Base-by-base conservation (phyloP, 2,329 filamentous ascomycete species). In the Ilyonectria destructans region DNA sequence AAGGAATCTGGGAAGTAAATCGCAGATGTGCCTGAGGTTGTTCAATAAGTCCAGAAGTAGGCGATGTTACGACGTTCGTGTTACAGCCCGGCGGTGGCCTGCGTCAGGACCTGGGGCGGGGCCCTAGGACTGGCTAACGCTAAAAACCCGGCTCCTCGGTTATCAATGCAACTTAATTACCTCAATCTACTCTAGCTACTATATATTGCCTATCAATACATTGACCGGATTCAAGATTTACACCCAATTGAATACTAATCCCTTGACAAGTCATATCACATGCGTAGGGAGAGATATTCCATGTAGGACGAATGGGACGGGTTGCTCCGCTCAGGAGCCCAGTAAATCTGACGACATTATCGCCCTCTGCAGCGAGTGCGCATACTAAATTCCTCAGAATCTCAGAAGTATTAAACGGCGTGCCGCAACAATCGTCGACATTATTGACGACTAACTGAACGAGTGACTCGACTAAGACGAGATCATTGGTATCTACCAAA, bases 401-500 rank as follows among this genome's bases (percentile, higher is more conserved):
- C 49, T 54, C 49, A 33, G 17, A 54, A 19, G 29, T 19, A 6
- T 37, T 35, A 10, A 37, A 54, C 51, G 31, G 31, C 17, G 17
- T 40, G 37, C 37, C 19, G 51, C 51, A 6, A 19, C 19, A 19
- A 40, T 15, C 37, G 37, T 37, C 5, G 33, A 35, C 6, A 37
- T 35, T 33, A 19, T 35, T 37, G 17, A 54, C n/a, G 33, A 54
- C 51, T 54, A 35, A 19, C 51, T 37, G 29, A 54, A 54, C 23
- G 29, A 54, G 31, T 54, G 31, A 54, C 29, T 54, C 17, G 51
- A 35, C n/a, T 19, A 54, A 37, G n/a, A 54, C 51, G 26, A 54
- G 51, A 37, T 37, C 31, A 54, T 54, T 54, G 29, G 29, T 19
- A 54, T 54, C 15, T 54, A 54, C 51, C 26, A 54, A 54, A 54